These are phyloP conservation scores for Trichosporon ovoides DNA, from an alignment of 1,284 basidiomycete species.

Conservation along the genomic window DNA sequence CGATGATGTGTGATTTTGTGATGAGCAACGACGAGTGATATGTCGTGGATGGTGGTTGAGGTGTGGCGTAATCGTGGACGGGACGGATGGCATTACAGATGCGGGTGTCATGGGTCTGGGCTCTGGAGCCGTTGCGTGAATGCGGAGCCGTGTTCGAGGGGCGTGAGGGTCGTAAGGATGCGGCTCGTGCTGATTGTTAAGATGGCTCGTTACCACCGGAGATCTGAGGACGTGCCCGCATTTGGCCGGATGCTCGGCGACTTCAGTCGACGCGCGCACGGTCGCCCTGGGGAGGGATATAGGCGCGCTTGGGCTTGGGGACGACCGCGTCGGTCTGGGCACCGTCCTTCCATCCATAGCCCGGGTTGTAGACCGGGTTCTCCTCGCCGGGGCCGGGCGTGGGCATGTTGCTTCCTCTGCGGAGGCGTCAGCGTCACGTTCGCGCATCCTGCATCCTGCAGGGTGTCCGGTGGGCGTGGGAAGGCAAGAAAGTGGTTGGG, in stretches of 20 bases:
- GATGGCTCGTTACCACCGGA: no score
- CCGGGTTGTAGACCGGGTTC: constrained; percentile 5
- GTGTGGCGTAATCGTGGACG: no score
- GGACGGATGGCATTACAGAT: no score
- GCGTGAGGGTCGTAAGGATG: no score
- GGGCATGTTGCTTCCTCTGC: constrained; percentile 14
- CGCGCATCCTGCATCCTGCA: background rate
- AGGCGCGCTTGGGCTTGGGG: background rate
- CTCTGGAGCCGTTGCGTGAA: no score
- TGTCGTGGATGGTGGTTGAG: no score
- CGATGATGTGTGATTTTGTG: no score
- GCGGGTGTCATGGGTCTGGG: no score
- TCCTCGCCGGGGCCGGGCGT: background rate
- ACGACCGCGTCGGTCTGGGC: constrained; percentile 12
- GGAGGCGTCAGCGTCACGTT: background rate
- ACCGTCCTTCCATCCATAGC: constrained; percentile 16
- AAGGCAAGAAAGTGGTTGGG: background rate
- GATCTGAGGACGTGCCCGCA: no score
- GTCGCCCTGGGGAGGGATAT: background rate
- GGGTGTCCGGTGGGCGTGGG: background rate
- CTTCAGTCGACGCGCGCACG: background rate
- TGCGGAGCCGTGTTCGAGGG: no score
- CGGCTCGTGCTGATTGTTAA: no score
- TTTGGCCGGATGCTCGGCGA: background rate
- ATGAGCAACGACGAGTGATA: no score